Percentiles rank a stretch among this genome's conserved stretches.
phyloP scores from a whole-genome alignment of 306 rosid species.

The Lathyrus tuberosus region DNA sequence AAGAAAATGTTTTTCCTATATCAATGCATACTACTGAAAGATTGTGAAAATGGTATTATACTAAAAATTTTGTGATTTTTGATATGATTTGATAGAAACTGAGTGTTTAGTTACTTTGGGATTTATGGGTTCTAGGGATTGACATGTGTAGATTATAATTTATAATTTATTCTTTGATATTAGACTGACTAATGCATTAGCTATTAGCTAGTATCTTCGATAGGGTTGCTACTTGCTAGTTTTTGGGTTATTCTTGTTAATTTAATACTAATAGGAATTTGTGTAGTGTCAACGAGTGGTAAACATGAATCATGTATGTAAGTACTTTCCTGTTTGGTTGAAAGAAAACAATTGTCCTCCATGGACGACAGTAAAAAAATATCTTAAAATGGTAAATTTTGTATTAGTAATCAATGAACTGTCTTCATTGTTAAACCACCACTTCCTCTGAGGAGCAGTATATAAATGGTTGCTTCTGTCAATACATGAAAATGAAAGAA shows the following conservation, averaged over 20 bases:
- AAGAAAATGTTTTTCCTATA: no score
- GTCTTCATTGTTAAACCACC: not conserved
- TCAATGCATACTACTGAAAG: slow-evolving; percentile 11
- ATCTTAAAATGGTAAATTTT: not conserved
- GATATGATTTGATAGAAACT: slow-evolving; percentile 5
- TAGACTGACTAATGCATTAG: not conserved
- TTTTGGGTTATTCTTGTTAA: slow-evolving; percentile 2
- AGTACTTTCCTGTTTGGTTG: no score
- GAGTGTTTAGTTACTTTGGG: not conserved
- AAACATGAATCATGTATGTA: no score
- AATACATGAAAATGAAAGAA: slow-evolving; percentile 13
- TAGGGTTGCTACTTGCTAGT: not conserved
- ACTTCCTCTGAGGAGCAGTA: not conserved
- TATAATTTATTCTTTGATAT: not conserved
- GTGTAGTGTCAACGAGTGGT: no score
- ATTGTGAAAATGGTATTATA: not conserved
- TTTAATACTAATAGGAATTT: not conserved
- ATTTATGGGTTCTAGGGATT: slow-evolving; percentile 11
- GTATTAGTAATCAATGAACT: slow-evolving; percentile 1
- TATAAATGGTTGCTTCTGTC: not conserved
- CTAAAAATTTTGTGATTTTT: slow-evolving; percentile 1
- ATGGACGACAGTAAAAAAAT: not conserved
- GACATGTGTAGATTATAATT: not conserved
- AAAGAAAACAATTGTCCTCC: not conserved
- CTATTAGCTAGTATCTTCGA: not conserved